Evolutionary conservation across 1,139 yeast species (phyloP).

Genomic region (Yamadazyma aaseri): DNA sequence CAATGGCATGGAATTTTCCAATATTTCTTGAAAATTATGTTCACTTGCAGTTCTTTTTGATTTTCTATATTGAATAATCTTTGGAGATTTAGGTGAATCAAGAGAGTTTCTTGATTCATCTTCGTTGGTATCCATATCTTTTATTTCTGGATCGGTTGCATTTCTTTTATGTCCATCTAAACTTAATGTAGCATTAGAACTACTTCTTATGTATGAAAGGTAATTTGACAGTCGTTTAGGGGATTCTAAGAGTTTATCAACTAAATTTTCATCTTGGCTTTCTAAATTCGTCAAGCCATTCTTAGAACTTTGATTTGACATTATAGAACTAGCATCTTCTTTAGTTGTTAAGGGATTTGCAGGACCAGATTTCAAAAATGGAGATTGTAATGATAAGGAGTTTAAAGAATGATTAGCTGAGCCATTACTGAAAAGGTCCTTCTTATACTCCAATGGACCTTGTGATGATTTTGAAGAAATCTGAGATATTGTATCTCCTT

Average conservation of each 20-base stretch:
- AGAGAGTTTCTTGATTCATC: slow-evolving; percentile 5
- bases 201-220: slow-evolving; percentile 4
- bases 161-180: slow-evolving; percentile 12
- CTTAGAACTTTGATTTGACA: slow-evolving; percentile 31
- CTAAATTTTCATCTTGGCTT: slow-evolving; percentile 10
- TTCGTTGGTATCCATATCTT: slow-evolving; percentile 7
- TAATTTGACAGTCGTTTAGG: slow-evolving; percentile 8
- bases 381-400: slow-evolving; percentile 33
- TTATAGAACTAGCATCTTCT: slow-evolving; percentile 48
- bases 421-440: slow-evolving; percentile 1
- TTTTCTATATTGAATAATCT: slow-evolving; percentile 48
- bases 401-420: slow-evolving; percentile 9
- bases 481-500: slow-evolving; percentile 6
- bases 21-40: slow-evolving; percentile 26
- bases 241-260: slow-evolving; percentile 16
- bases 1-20: slow-evolving; percentile 15
- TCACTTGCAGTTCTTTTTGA: slow-evolving; percentile 36
- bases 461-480: slow-evolving; percentile 23
- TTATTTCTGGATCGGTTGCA: slow-evolving; percentile 8
- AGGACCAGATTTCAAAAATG: slow-evolving; percentile 49
- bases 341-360: slow-evolving; percentile 60
- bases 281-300: slow-evolving; percentile 14
- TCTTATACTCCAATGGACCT: slow-evolving; percentile 5
- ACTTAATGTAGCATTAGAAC: slow-evolving; percentile 13
- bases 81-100: slow-evolving; percentile 32